Evolutionary conservation across 2,329 filamentous ascomycete species (phyloP), one percentile per base, ranked within the genome.

Genomic region (Colletotrichum endophyticum): DNA sequence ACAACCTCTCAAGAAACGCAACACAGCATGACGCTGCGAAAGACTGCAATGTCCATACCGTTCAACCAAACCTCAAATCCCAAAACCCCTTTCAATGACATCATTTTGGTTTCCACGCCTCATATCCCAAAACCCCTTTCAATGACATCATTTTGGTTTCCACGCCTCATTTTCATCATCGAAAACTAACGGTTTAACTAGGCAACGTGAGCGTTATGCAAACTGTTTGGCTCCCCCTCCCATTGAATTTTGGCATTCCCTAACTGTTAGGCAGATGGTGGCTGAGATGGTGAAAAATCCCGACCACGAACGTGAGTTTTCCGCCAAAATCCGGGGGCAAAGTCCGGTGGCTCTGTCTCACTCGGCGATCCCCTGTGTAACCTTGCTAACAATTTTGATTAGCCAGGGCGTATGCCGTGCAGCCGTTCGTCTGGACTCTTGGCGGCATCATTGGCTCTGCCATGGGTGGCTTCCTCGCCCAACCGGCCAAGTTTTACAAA

Each of bases 281-380:
- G 85, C 84, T 4, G 85, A 86, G 73, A 85, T 86, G 84, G 84
- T 86, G 53, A 85, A 84, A 70, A 79, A 81, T 13, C 86, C 86
- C 2, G 84, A 86, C 62, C 85, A 87, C 72, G 86, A 87, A 73
- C 86, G 83, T 78, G 49, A 74, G 77, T 78, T 44, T 57, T 12
- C 11, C 22, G 22, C 15, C 32, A 36, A 39, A 36, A 11, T 64
- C 32, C 30, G 30, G 13, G 13, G 30, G 19, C 7, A 13, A 30
- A 32, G 22, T 19, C 32, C 32, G 15, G 28, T 15, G 7, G n/a
- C 16, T 28, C 25, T 25, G 16, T 28, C 4, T 67, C 12, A 64
- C 34, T 32, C 16, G 15, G n/a, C 32, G 22, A 27, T n/a, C 27
- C 34, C 13, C 25, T 66, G 53, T 61, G 57, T 25, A 64, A 44